A percentile compares a stretch with the other conserved stretches of the same genome.
These are phyloP conservation scores for Mortierella sp. DNA, from an alignment of 371 early-diverging fungal genomes.

Conservation along the genomic window DNA sequence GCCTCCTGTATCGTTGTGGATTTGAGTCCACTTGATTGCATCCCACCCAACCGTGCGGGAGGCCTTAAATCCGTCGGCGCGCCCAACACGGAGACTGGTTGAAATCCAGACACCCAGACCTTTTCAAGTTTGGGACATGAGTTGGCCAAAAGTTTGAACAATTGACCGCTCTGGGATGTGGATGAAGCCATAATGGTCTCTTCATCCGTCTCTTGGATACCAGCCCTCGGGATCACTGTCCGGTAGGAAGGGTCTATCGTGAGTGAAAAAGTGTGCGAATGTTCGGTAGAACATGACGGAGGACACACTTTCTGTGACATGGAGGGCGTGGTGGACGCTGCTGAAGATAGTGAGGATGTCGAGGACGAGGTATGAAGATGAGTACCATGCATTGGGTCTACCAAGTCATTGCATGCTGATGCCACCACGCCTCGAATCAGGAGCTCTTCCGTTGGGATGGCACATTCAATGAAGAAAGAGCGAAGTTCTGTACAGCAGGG, in stretches of 20 bases:
- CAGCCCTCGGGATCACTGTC: constrained; percentile 11
- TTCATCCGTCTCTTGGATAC: constrained; percentile 21
- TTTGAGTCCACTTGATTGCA: too few species aligned
- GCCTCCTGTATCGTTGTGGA: too few species aligned
- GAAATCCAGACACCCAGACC: constrained; percentile 43
- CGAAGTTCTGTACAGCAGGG: constrained; percentile 45
- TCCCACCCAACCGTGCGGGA: too few species aligned
- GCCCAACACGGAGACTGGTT: constrained; percentile 42
- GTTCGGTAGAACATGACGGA: not conserved
- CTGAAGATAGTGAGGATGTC: constrained; percentile 1
- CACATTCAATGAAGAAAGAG: constrained; percentile 32
- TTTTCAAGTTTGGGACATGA: constrained; percentile 36
- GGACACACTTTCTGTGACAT: not conserved
- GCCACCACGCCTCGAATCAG: constrained; percentile 27
- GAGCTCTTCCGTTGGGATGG: constrained; percentile 39
- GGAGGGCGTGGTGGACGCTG: constrained; percentile 1
- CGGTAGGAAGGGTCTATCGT: constrained; percentile 21
- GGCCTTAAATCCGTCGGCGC: constrained; percentile 39
- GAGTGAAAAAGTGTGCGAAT: constrained; percentile 18
- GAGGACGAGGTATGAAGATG: constrained; percentile 10
- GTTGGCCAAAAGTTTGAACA: constrained; percentile 25
- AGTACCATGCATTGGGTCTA: constrained; percentile 18
- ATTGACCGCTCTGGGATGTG: constrained; percentile 19
- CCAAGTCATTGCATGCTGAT: constrained; percentile 16
- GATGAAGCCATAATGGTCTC: constrained; percentile 25